These are phyloP conservation scores for Wakefieldia striispora DNA, from an alignment of 768 basidiomycete species.

Conservation along the genomic window DNA sequence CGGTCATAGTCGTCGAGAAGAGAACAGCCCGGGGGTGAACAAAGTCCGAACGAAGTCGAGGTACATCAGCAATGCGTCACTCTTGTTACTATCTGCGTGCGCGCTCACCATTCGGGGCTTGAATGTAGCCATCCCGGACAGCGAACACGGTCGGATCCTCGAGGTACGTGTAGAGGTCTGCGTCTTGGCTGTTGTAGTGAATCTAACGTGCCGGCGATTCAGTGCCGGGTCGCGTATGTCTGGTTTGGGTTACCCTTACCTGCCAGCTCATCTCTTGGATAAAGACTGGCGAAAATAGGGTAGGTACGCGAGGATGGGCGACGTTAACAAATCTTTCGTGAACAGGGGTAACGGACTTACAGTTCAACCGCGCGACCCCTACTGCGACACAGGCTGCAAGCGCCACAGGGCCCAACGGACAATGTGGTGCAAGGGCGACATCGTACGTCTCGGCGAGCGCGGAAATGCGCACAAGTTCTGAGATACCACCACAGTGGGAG, in stretches of 20 bases:
- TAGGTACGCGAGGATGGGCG: background rate
- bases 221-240: background rate
- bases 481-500: constrained; percentile 60
- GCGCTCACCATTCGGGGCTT: constrained; percentile 39
- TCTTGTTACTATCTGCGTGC: no score
- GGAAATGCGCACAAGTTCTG: constrained; percentile 57
- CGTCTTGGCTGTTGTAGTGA: constrained; percentile 58
- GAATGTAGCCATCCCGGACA: constrained; percentile 51
- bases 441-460: constrained; percentile 66
- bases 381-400: constrained; percentile 71
- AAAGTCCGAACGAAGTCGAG: background rate
- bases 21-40: constrained; percentile 1
- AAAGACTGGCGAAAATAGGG: constrained; percentile 35
- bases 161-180: constrained; percentile 63
- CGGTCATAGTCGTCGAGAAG: background rate
- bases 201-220: constrained; percentile 38
- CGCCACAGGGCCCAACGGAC: constrained; percentile 69
- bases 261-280: constrained; percentile 70
- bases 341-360: constrained; percentile 33
- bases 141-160: constrained; percentile 49
- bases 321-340: background rate
- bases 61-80: background rate
- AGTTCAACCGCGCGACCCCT: constrained; percentile 56
- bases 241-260: constrained; percentile 27
- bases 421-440: constrained; percentile 70